These are phyloP conservation scores for Naganishia albida DNA, from an alignment of 1,284 basidiomycete species.

Conservation along the genomic window DNA sequence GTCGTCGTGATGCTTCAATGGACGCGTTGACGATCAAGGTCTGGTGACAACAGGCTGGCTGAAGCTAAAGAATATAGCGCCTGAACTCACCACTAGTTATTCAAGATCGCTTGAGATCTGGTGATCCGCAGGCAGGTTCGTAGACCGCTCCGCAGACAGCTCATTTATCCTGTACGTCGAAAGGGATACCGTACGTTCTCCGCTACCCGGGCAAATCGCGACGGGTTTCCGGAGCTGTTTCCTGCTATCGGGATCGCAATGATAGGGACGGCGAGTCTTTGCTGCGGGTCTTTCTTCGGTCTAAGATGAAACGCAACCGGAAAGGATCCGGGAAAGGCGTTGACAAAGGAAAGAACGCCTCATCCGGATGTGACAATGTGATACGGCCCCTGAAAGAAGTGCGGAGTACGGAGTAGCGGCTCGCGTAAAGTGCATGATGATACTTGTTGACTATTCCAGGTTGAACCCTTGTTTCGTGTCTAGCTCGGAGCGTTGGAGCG, in stretches of 20 bases:
- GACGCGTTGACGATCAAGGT: slow-evolving; percentile 5
- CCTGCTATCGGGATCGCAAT: too few species aligned
- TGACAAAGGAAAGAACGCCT: slow-evolving; percentile 1
- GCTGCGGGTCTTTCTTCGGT: not conserved
- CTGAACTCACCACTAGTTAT: too few species aligned
- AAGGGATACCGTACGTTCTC: too few species aligned
- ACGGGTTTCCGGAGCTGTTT: too few species aligned
- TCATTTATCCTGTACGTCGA: too few species aligned
- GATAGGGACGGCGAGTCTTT: too few species aligned
- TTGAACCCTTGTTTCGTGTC: not conserved
- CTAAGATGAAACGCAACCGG: slow-evolving; percentile 12
- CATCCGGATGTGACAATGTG: too few species aligned
- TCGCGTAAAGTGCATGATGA: not conserved
- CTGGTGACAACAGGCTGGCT: not conserved
- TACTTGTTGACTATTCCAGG: not conserved
- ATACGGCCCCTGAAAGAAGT: not conserved
- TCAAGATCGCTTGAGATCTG: too few species aligned
- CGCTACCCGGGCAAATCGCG: too few species aligned
- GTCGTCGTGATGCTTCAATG: not conserved
- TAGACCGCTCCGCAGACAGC: too few species aligned
- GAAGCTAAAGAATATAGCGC: too few species aligned
- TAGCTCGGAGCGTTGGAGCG: not conserved
- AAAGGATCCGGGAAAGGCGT: not conserved
- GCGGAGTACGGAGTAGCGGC: not conserved
- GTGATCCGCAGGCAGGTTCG: too few species aligned